Conservation (phyloP, 2,329 filamentous ascomycete species). For the Boeremia lycopersici region DNA sequence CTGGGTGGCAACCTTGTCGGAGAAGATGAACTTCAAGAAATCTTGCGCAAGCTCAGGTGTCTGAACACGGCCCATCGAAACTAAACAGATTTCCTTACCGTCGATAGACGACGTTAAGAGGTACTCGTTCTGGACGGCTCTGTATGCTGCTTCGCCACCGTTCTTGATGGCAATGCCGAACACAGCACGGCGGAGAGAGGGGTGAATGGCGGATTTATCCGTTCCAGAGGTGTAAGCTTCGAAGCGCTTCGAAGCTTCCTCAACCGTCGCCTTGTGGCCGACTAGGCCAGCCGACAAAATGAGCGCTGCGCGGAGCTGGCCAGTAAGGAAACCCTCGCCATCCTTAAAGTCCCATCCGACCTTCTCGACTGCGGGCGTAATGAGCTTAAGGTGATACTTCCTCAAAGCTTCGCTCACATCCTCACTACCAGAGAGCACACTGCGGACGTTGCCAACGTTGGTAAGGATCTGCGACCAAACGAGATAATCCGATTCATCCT, state of each 20-base stretch:
- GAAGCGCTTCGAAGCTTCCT: constrained; percentile 80
- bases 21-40: constrained; percentile 76
- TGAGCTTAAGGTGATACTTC: constrained; percentile 78
- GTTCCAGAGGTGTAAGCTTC: constrained; percentile 72
- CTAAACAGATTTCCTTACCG: constrained; percentile 84
- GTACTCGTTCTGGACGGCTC: constrained; percentile 84
- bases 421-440: constrained; percentile 81
- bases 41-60: constrained; percentile 70
- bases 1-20: constrained; percentile 80
- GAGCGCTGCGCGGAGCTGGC: constrained; percentile 81
- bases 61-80: constrained; percentile 75
- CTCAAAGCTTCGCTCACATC: constrained; percentile 74
- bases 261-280: constrained; percentile 73
- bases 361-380: constrained; percentile 74
- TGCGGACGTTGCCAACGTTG: constrained; percentile 76
- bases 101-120: constrained; percentile 82
- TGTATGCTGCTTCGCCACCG: constrained; percentile 71
- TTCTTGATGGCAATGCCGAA: constrained; percentile 81
- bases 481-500: constrained; percentile 79
- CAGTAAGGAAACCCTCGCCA: constrained; percentile 79
- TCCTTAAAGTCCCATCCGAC: constrained; percentile 85
- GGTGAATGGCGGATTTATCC: constrained; percentile 74
- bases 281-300: constrained; percentile 76
- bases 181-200: constrained; percentile 78
- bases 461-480: constrained; percentile 88